These are phyloP conservation scores for Fusarium poae DNA, from an alignment of 2,329 filamentous ascomycete genomes.

Conservation along the genomic window DNA sequence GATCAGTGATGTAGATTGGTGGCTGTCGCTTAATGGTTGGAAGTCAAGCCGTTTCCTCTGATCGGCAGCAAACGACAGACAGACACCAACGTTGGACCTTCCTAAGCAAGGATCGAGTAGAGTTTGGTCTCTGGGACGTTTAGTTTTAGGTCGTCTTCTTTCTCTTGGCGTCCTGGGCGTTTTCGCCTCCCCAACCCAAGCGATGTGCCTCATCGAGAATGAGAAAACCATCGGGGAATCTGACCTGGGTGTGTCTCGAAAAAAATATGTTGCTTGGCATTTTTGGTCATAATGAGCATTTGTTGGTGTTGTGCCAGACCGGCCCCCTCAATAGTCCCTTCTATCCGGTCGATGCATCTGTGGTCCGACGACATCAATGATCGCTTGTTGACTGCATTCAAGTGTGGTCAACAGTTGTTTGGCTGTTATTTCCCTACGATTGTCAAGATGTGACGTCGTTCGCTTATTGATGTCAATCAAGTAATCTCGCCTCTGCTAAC, in stretches of 20 bases:
- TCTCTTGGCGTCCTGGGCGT: conserved; percentile 37
- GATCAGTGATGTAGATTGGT: not conserved
- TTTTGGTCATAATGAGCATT: conserved; percentile 27
- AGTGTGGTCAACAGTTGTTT: not conserved
- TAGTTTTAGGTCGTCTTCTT: conserved; percentile 6
- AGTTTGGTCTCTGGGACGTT: conserved; percentile 17
- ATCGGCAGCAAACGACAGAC: not conserved
- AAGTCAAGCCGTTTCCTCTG: no score
- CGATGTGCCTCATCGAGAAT: conserved; percentile 15
- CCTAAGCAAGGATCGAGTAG: conserved; percentile 18
- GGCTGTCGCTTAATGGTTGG: not conserved
- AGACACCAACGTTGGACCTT: conserved; percentile 11
- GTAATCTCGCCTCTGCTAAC: conserved; percentile 4
- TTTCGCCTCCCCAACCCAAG: conserved; percentile 22
- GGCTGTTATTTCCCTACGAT: not conserved
- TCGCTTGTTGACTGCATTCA: conserved; percentile 2
- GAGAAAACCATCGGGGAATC: conserved; percentile 1
- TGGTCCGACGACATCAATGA: conserved; percentile 35
- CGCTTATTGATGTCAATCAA: not conserved
- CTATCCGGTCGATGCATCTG: conserved; percentile 25
- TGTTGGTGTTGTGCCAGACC: conserved; percentile 1
- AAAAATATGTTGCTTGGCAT: conserved; percentile 24
- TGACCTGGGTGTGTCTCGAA: conserved; percentile 27
- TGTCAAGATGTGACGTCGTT: conserved; percentile 14
- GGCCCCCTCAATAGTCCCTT: conserved; percentile 13